A percentile compares a stretch with the other conserved stretches of the same genome.
Conservation (phyloP, 768 basidiomycete genomes). For the Coprinopsis strossmayeri region DNA sequence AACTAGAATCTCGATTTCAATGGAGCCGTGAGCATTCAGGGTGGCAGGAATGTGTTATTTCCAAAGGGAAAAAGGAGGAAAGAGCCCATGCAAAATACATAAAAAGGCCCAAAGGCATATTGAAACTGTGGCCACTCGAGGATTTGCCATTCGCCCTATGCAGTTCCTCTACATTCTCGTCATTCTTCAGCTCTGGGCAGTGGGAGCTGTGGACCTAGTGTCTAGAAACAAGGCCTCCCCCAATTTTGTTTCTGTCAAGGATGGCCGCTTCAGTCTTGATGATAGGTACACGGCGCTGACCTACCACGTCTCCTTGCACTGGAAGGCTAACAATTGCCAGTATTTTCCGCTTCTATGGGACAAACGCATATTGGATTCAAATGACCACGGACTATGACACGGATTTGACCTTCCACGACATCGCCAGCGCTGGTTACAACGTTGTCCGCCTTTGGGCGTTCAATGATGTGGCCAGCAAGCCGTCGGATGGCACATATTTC, state of each 20-base stretch:
- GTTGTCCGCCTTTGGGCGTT: constrained; percentile 20
- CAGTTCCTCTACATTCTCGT: neutral
- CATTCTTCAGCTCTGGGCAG: constrained; percentile 12
- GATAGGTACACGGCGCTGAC: constrained; percentile 3
- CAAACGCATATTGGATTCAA: constrained; percentile 18
- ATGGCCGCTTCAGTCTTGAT: constrained; percentile 12
- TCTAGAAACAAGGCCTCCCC: constrained; percentile 7
- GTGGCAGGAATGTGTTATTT: no score
- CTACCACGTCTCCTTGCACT: neutral
- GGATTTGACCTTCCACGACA: constrained; percentile 15
- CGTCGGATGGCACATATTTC: constrained; percentile 16
- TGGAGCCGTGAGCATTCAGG: no score
- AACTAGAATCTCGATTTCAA: no score
- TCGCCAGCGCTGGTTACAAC: constrained; percentile 13
- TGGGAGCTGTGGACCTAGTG: constrained; percentile 6
- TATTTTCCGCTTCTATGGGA: constrained; percentile 17
- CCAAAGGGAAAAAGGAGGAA: no score
- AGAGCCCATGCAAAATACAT: no score
- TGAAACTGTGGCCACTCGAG: no score
- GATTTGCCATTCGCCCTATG: no score
- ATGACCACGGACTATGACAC: constrained; percentile 16
- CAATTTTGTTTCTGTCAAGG: constrained; percentile 11
- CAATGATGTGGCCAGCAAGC: constrained; percentile 16
- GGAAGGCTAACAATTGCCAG: constrained; percentile 5
- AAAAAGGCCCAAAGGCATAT: no score